Evolutionary conservation across 345 rosid species (phyloP).

Genomic region (Triadica sebifera): DNA sequence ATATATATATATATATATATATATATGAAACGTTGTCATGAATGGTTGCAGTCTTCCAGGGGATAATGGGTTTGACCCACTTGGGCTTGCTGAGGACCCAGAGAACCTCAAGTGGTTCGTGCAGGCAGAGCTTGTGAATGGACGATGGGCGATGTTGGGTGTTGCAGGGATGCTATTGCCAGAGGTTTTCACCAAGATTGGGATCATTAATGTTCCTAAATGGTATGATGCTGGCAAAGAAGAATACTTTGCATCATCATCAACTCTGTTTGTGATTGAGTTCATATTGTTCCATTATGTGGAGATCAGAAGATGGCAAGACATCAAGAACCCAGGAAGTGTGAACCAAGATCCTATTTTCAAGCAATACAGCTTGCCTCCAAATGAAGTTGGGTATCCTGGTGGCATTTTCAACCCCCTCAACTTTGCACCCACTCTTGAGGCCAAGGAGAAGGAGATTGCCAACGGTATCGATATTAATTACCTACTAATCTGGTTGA

Average conservation of each 20-base stretch:
- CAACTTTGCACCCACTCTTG: constrained; percentile 74
- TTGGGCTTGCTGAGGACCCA: constrained; percentile 88
- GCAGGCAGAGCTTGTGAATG: constrained; percentile 91
- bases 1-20: no score
- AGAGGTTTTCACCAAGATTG: constrained; percentile 83
- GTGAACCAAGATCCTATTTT: constrained; percentile 98
- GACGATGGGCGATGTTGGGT: constrained; percentile 96
- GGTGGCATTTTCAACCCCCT: constrained; percentile 94
- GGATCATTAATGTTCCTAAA: constrained; percentile 66
- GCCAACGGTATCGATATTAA: constrained; percentile 61
- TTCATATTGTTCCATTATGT: constrained; percentile 95
- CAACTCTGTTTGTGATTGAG: constrained; percentile 89
- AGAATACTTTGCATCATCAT: constrained; percentile 88
- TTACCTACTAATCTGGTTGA: neutral
- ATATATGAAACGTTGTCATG: neutral
- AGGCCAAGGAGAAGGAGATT: constrained; percentile 94
- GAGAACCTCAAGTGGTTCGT: constrained; percentile 90
- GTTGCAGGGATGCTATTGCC: constrained; percentile 92
- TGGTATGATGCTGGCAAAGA: constrained; percentile 96
- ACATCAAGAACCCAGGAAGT: constrained; percentile 93
- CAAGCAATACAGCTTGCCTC: constrained; percentile 96
- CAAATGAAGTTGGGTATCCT: constrained; percentile 78
- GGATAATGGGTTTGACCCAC: constrained; percentile 94
- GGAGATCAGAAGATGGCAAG: constrained; percentile 98
- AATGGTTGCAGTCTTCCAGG: constrained; percentile 72